Evolutionary conservation across 495 filamentous ascomycete genomes (phyloP).

Genomic region (Xylaria grammica): DNA sequence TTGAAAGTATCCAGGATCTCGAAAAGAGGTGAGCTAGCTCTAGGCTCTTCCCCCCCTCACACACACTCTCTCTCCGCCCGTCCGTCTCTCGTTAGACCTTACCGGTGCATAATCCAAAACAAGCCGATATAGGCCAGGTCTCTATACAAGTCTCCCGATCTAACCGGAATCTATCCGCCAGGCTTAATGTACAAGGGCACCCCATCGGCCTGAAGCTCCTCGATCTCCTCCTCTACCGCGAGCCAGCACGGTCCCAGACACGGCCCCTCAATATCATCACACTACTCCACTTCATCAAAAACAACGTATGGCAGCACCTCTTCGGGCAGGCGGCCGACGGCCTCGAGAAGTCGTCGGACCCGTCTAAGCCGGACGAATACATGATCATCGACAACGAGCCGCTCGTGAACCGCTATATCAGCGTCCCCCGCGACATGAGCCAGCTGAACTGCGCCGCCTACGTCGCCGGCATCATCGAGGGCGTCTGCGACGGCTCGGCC

Average conservation of each 20-base stretch:
- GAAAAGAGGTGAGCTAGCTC: slow-evolving; percentile 73
- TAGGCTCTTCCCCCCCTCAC: not conserved
- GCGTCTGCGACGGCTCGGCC: slow-evolving; percentile 88
- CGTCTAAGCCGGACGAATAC: slow-evolving; percentile 86
- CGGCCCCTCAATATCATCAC: slow-evolving; percentile 88
- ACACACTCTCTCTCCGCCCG: not conserved
- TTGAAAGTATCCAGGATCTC: slow-evolving; percentile 89
- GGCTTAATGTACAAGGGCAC: slow-evolving; percentile 93
- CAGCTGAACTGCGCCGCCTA: slow-evolving; percentile 96
- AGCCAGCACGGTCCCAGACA: slow-evolving; percentile 67
- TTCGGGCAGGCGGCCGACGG: slow-evolving; percentile 89
- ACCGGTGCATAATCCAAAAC: too few relatives aligned
- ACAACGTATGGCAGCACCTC: slow-evolving; percentile 87
- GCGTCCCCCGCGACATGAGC: slow-evolving; percentile 91
- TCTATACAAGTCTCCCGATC: not conserved
- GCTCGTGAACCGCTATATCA: slow-evolving; percentile 90
- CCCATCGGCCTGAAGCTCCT: slow-evolving; percentile 92
- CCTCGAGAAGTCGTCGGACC: slow-evolving; percentile 84
- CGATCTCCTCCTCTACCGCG: slow-evolving; percentile 88
- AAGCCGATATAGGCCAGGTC: too few relatives aligned
- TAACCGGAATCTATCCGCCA: slow-evolving; percentile 37
- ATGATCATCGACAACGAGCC: slow-evolving; percentile 99
- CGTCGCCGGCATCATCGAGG: slow-evolving; percentile 94
- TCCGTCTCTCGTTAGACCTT: too few relatives aligned
- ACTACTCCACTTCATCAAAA: slow-evolving; percentile 92